Evolutionary conservation across 352 stramenopile genomes (phyloP), one percentile per base, ranked within the genome.

Genomic region (Phytophthora nicotianae): DNA sequence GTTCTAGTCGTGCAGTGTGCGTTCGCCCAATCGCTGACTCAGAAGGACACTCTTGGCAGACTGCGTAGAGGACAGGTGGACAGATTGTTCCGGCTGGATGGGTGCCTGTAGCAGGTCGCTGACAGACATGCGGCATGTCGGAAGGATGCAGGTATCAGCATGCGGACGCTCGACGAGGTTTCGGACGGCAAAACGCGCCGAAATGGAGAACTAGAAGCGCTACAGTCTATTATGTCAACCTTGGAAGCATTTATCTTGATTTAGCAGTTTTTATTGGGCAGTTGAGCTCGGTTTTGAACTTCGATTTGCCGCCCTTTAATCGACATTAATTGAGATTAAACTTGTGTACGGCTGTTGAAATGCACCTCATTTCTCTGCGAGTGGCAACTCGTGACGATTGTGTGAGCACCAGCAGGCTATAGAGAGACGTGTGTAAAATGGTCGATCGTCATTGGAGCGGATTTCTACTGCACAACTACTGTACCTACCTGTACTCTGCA

Each of bases 1-100:
- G 21, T 33, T 29, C 42, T 64, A 64, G 56, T 64, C 56, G 56
- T 46, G 13, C 56, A 63, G 26, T n/a, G 45, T 56, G 55, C n/a
- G 43, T 24, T 13, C 17, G 1, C 7, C 47, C 56, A 64, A 64
- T 63, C 35, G 6, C 17, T 32, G 37, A 49, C 13, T 35, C 14
- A 48, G 24, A 20, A 29, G 54, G 54, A 62, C 54, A 40, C 26
- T 37, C 20, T 40, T 49, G 29, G 29, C 29, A 35, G 29, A 35
- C 8, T 9, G 29, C 20, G 45, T 57, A 57, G 35, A 63, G 46
- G 45, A 50, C 46, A 63, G 46, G 49, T 46, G 3, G 37, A 46
- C 21, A 33, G 7, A 24, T 43, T 53, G 27, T 19, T 19, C 48
- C 48, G 29, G 48, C 29, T 46, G 17, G 5, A 13, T 37, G 45